Conservation (phyloP, 1,284 basidiomycete species). For the Ustilago crameri region DNA sequence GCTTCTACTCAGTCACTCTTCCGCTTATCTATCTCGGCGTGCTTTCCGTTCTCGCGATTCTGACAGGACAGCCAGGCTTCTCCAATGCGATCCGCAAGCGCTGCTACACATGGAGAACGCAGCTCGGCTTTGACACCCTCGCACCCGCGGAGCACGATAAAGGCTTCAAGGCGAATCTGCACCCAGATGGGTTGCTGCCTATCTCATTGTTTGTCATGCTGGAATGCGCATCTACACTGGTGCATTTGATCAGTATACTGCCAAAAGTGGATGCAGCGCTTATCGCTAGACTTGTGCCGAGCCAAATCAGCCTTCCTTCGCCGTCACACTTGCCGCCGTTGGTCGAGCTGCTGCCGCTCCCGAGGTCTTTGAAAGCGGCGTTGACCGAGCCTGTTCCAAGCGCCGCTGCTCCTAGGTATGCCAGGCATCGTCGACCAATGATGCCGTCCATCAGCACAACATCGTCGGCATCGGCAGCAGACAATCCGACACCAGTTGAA, state of each 20-base stretch:
- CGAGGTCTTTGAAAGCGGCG: constrained; percentile 18
- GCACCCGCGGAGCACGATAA: background rate
- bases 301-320: constrained; percentile 33
- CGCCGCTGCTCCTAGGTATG: constrained; percentile 14
- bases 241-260: constrained; percentile 34
- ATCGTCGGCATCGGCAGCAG: background rate
- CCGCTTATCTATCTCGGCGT: constrained; percentile 34
- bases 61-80: constrained; percentile 20
- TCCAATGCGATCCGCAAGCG: constrained; percentile 4
- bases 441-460: constrained; percentile 34
- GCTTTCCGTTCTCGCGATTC: constrained; percentile 21
- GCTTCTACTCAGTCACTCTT: constrained; percentile 32
- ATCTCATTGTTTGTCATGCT: constrained; percentile 33
- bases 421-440: constrained; percentile 21
- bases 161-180: constrained; percentile 1
- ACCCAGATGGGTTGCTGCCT: constrained; percentile 24
- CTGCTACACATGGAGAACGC: constrained; percentile 20
- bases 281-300: constrained; percentile 25
- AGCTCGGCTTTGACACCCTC: constrained; percentile 21
- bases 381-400: constrained; percentile 17
- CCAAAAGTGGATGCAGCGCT: constrained; percentile 35
- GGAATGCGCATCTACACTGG: constrained; percentile 21
- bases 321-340: constrained; percentile 48
- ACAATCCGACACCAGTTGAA: background rate
- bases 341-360: constrained; percentile 36